Evolutionary conservation across 768 basidiomycete species (phyloP).

Genomic region (Mrakia frigida): DNA sequence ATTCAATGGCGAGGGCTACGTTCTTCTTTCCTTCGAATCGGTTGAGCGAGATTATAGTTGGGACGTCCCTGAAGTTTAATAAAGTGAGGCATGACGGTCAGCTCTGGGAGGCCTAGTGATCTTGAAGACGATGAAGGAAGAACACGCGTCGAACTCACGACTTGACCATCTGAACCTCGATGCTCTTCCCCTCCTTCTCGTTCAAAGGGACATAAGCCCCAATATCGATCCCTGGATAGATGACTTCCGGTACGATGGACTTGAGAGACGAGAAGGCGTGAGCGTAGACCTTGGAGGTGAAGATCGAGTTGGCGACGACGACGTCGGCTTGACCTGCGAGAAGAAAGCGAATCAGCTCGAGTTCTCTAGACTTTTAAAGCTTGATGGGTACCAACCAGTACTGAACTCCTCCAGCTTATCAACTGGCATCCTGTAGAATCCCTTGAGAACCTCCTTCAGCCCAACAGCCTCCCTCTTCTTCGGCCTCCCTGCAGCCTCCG

Average conservation of each 20-base stretch:
- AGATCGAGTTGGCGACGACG: slow-evolving; percentile 84
- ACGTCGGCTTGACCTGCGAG: slow-evolving; percentile 74
- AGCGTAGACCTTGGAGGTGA: slow-evolving; percentile 76
- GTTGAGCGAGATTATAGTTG: slow-evolving; percentile 78
- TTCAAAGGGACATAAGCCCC: slow-evolving; percentile 55
- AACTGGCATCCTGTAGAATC: slow-evolving; percentile 78
- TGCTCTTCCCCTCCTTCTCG: slow-evolving; percentile 18
- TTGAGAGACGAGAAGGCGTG: slow-evolving; percentile 66
- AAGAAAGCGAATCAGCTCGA: background rate
- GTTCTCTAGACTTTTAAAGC: background rate
- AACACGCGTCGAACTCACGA: slow-evolving; percentile 22
- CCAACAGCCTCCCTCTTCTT: slow-evolving; percentile 26
- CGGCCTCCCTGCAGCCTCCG: slow-evolving; percentile 50
- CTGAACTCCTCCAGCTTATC: slow-evolving; percentile 85
- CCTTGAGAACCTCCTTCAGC: slow-evolving; percentile 52
- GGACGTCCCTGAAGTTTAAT: slow-evolving; percentile 50
- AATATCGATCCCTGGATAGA: slow-evolving; percentile 93
- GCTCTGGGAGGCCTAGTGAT: background rate
- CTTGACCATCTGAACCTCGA: slow-evolving; percentile 24
- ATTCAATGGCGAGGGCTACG: slow-evolving; percentile 65
- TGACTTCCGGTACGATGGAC: slow-evolving; percentile 58
- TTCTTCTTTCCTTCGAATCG: slow-evolving; percentile 97
- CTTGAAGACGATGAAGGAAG: background rate
- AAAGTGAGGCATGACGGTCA: background rate
- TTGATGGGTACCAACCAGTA: slow-evolving; percentile 57